phyloP scores from a whole-genome alignment of 2,329 filamentous ascomycete genomes.

The Achaetomium macrosporum region DNA sequence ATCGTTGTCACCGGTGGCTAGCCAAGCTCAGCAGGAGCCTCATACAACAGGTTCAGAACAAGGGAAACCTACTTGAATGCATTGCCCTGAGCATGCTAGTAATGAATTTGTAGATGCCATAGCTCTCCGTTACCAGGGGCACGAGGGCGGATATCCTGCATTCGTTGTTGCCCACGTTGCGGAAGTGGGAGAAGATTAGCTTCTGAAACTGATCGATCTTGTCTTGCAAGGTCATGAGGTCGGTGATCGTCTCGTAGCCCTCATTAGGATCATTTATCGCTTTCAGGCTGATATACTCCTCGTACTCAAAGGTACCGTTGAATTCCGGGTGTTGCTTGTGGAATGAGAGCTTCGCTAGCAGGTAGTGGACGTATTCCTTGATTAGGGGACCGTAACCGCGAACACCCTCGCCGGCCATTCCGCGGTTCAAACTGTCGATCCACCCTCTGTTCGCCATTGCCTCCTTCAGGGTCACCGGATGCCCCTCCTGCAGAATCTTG shows the following conservation, averaged over 20 bases:
- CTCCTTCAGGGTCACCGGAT: conserved; percentile 80
- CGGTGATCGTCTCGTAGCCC: conserved; percentile 92
- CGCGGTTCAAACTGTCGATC: conserved; percentile 87
- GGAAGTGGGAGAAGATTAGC: conserved; percentile 95
- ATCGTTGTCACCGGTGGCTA: conserved; percentile 87
- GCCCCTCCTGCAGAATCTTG: conserved; percentile 95
- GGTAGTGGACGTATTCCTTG: conserved; percentile 92
- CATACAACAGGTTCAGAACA: not conserved
- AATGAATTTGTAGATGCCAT: conserved; percentile 99
- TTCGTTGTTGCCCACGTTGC: conserved; percentile 86
- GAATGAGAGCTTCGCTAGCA: conserved; percentile 92
- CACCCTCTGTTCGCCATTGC: conserved; percentile 83
- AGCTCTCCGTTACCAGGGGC: conserved; percentile 92
- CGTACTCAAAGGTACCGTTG: conserved; percentile 97
- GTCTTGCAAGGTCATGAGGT: conserved; percentile 94
- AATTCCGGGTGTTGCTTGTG: conserved; percentile 96
- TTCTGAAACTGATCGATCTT: conserved; percentile 99
- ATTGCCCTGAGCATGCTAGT: conserved; percentile 98
- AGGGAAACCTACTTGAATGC: conserved; percentile 71
- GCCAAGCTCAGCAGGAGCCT: conserved; percentile 2
- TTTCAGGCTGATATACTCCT: conserved; percentile 97
- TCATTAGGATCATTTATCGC: conserved; percentile 98
- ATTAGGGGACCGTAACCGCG: conserved; percentile 90
- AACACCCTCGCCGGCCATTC: conserved; percentile 74
- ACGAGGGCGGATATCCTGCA: conserved; percentile 92